These are phyloP conservation scores for Plasmodium sp. DNA, from an alignment of 169 alveolate species.

Conservation along the genomic window DNA sequence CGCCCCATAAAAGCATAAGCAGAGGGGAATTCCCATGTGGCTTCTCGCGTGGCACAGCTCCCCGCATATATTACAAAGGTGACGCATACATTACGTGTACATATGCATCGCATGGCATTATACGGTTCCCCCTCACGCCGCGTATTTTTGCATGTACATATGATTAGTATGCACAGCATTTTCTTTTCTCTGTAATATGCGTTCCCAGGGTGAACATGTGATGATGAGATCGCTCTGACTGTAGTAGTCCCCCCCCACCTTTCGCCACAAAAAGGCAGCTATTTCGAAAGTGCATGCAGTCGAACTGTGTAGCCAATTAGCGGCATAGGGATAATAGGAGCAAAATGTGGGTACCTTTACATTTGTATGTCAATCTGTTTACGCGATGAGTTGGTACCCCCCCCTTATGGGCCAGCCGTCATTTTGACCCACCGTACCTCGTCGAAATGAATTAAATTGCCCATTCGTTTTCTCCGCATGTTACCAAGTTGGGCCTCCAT, in stretches of 20 bases:
- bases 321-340: not conserved
- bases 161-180: not conserved
- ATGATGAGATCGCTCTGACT: not conserved
- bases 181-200: not conserved
- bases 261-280: not conserved
- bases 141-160: not conserved
- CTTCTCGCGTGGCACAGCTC: not conserved
- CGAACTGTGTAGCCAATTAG: not conserved
- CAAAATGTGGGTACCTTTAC: not conserved
- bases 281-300: not conserved
- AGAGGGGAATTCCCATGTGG: not conserved
- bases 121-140: too few species aligned
- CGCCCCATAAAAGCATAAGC: not conserved
- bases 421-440: not conserved
- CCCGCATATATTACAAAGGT: not conserved
- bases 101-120: too few species aligned
- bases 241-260: not conserved
- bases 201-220: not conserved
- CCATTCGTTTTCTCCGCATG: not conserved
- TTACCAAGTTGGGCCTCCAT: not conserved
- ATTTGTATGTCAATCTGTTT: not conserved
- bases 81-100: not conserved
- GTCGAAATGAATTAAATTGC: not conserved
- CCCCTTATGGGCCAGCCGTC: not conserved
- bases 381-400: not conserved